Conservation (phyloP, 1,284 basidiomycete species). For the Phellopilus nigrolimitatus region DNA sequence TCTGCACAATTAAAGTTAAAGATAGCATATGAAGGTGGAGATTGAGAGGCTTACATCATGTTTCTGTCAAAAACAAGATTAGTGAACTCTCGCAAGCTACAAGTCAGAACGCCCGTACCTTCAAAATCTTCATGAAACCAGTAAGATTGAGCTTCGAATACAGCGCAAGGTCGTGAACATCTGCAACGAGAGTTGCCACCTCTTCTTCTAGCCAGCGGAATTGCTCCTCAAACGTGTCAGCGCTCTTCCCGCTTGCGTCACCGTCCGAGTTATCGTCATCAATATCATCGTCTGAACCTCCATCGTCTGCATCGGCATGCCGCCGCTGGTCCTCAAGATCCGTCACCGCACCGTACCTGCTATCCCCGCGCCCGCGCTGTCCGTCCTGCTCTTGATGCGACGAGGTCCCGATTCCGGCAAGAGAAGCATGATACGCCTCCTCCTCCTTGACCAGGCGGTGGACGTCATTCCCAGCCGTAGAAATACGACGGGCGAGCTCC, state of each 20-base stretch:
- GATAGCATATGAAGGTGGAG: no score
- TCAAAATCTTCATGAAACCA: conserved; percentile 98
- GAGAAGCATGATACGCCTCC: conserved; percentile 31
- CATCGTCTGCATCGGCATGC: conserved; percentile 57
- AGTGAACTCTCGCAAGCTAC: no score
- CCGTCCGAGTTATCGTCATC: conserved; percentile 37
- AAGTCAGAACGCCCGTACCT: no score
- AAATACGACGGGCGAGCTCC: conserved; percentile 78
- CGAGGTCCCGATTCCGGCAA: conserved; percentile 25
- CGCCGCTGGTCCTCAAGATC: conserved; percentile 60
- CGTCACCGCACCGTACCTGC: conserved; percentile 17
- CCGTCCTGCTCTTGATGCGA: not conserved
- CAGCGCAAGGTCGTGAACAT: conserved; percentile 95
- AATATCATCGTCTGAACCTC: conserved; percentile 53
- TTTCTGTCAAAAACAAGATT: conserved; percentile 52
- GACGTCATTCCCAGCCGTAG: conserved; percentile 76
- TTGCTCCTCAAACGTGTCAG: conserved; percentile 80
- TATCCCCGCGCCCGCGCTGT: not conserved
- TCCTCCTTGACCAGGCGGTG: conserved; percentile 70
- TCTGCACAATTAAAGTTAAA: conserved; percentile 57
- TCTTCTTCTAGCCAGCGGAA: conserved; percentile 93
- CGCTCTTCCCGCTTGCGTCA: conserved; percentile 52
- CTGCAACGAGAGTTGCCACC: conserved; percentile 93
- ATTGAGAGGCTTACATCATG: conserved; percentile 57
- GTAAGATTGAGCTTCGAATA: conserved; percentile 97